Base-by-base conservation (phyloP, 495 filamentous ascomycete genomes). In the Talaromyces thailandensis region DNA sequence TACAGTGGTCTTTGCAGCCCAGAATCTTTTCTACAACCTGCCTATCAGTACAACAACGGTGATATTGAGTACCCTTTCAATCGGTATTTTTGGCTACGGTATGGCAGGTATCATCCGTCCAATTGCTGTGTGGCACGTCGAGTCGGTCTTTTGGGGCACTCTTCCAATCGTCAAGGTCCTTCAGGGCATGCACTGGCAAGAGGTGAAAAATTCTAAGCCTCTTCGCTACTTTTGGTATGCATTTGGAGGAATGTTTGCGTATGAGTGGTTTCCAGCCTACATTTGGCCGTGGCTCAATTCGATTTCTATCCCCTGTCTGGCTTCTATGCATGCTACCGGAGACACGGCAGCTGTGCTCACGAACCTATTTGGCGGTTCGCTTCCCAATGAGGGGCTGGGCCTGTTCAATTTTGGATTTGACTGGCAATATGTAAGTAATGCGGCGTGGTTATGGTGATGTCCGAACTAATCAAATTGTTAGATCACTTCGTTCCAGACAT, bases 231-330 rank as follows among this genome's bases (percentile, higher is more conserved):
- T 74, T 56, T 70, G 71, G 64, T 74, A 69, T 64, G 70, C 73
- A 11, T 67, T 74, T 26, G 52, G 60, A 6, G 69, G 72, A 56
- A 71, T 71, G 67, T 53, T 62, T 51, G 35, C 78, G 3, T 87
- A 76, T 66, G 81, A 85, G 64, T 75, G 81, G n/a, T 71, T 86
- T 45, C 84, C 83, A 1, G 77, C 79, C 18, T 86, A 81, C 62
- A 81, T 86, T 18, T 75, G 81, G 29, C 73, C 81, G 0, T 76
- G 79, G 71, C 73, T 86, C 5, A 79, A 76, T 35, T 79, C 80
- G 7, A 66, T 87, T 29, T 82, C 78, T 1, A 78, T 87, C 32
- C 79, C 82, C 64, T 86, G 84, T 63, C 71, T 87, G 6, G 84
- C 72, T 26, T 58, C 73, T 2, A 63, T 65, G 62, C 66, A 72